Evolutionary conservation across 2,329 filamentous ascomycete genomes (phyloP).

Genomic region (Beauveria brongniartii): DNA sequence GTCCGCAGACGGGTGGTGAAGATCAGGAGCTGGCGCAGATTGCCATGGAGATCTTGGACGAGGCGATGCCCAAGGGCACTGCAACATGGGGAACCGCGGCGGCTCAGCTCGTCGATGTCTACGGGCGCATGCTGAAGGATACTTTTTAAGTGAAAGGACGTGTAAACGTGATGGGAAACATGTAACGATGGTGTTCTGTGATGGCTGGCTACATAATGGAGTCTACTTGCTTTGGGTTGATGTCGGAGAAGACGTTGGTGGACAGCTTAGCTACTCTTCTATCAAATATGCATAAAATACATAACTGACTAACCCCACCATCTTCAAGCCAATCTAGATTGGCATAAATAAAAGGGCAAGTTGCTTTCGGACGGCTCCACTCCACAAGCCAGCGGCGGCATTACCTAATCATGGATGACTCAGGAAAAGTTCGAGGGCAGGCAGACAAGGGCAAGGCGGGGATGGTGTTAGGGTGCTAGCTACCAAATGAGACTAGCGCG

Average conservation of each 20-base stretch:
- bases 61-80: conserved; percentile 16
- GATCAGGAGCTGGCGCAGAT: conserved; percentile 23
- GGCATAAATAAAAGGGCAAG: conserved; percentile 2
- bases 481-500: conserved; percentile 19
- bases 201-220: background rate
- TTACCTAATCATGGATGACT: conserved; percentile 12
- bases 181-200: background rate
- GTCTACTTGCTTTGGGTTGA: background rate
- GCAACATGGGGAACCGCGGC: conserved; percentile 26
- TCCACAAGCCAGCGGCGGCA: conserved; percentile 22
- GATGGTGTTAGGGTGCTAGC: conserved; percentile 23
- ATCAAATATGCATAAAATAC: conserved; percentile 3
- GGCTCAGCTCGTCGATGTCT: conserved; percentile 20
- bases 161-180: background rate
- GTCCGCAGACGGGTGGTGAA: background rate
- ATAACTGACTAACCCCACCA: background rate
- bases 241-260: no score
- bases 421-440: background rate
- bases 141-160: conserved; percentile 9
- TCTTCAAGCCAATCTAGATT: background rate
- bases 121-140: conserved; percentile 18
- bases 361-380: background rate
- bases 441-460: conserved; percentile 16
- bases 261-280: no score
- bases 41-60: conserved; percentile 26